Conservation (phyloP, 108 stramenopile species). For the Epithemia pelagica region DNA sequence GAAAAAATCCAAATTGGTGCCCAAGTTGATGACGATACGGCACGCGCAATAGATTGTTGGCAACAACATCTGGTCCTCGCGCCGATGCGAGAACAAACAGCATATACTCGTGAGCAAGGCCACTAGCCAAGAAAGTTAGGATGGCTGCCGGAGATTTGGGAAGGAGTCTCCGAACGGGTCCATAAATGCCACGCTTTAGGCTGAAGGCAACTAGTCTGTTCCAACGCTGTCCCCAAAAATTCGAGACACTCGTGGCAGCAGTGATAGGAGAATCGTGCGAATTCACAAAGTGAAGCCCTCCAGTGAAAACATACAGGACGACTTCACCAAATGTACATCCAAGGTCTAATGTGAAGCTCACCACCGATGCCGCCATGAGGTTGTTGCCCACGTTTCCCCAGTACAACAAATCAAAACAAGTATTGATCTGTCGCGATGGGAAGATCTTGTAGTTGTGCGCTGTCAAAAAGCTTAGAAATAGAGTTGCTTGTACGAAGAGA, state of each 20-base stretch:
- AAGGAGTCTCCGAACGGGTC: conserved; percentile 24
- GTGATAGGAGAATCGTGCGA: conserved; percentile 7
- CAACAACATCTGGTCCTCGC: conserved; percentile 1
- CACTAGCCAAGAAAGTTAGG: conserved; percentile 37
- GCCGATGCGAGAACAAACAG: conserved; percentile 19
- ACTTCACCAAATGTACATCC: conserved; percentile 5
- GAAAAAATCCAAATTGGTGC: conserved; percentile 41
- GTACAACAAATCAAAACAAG: conserved; percentile 8
- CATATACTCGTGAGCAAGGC: conserved; percentile 50
- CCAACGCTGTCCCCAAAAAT: conserved; percentile 59
- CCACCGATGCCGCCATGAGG: conserved; percentile 14
- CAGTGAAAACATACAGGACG: background rate
- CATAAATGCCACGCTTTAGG: conserved; percentile 39
- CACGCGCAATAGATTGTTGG: background rate
- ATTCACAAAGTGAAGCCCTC: background rate
- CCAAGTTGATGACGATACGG: conserved; percentile 23
- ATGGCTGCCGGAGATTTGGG: conserved; percentile 18
- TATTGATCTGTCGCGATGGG: background rate
- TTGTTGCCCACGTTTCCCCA: conserved; percentile 22
- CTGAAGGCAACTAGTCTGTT: conserved; percentile 32
- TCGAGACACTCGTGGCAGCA: conserved; percentile 23
- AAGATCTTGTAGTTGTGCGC: conserved; percentile 6
- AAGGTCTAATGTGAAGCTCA: conserved; percentile 3
- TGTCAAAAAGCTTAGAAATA: conserved; percentile 6
- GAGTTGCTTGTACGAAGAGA: background rate